These are phyloP conservation scores for Amaranthus tricolor DNA, from an alignment of 179 eudicot genomes.

Conservation along the genomic window DNA sequence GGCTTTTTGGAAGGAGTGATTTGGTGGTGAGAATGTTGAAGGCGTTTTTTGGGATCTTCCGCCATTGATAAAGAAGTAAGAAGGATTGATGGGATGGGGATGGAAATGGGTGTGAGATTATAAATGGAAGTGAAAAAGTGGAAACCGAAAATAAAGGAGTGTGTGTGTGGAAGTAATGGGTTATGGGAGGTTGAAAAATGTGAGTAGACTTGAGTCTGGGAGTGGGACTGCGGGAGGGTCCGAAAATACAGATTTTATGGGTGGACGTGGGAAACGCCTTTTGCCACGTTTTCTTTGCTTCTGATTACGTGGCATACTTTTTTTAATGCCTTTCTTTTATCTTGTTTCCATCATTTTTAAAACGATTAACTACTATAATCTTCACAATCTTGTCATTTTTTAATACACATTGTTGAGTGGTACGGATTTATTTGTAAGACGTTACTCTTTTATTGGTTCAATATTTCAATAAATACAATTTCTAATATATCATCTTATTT, in stretches of 20 bases:
- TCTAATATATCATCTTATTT: too few species aligned
- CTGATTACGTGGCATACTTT: not conserved
- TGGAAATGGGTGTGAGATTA: not conserved
- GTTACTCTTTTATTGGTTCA: too few species aligned
- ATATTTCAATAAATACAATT: too few species aligned
- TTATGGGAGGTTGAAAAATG: not conserved
- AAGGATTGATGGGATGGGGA: not conserved
- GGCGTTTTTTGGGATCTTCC: constrained; percentile 11
- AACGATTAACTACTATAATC: too few species aligned
- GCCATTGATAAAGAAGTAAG: not conserved
- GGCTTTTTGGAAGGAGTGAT: constrained; percentile 18
- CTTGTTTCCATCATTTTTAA: not conserved
- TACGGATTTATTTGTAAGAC: too few species aligned
- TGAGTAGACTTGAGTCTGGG: not conserved
- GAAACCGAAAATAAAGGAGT: too few species aligned
- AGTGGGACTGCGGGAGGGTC: too few species aligned
- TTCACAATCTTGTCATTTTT: too few species aligned
- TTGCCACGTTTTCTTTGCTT: constrained; percentile 22
- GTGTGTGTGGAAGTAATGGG: too few species aligned
- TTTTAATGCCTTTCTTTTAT: not conserved
- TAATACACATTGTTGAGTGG: too few species aligned
- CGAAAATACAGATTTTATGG: not conserved
- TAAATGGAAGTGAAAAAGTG: not conserved
- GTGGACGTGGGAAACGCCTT: constrained; percentile 11
- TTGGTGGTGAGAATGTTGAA: not conserved